These are phyloP conservation scores for Tylopilus felleus DNA, from an alignment of 768 basidiomycete genomes.

Conservation along the genomic window DNA sequence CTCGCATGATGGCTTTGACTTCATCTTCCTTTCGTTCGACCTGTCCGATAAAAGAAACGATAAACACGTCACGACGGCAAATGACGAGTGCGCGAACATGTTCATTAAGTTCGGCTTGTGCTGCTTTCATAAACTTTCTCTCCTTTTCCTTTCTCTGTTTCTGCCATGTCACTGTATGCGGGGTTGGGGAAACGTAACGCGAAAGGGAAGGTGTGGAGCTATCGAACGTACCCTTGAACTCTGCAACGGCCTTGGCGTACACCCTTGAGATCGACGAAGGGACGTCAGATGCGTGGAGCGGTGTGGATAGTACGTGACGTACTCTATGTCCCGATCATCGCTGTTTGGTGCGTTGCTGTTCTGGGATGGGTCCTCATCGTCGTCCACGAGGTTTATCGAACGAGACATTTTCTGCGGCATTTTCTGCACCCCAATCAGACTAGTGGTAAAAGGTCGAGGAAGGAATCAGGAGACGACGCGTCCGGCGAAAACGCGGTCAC, in stretches of 20 bases:
- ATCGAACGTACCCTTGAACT: conserved; percentile 28
- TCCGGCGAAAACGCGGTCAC: no score
- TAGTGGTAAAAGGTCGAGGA: not conserved
- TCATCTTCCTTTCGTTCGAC: conserved; percentile 20
- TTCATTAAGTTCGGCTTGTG: conserved; percentile 25
- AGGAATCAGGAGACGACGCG: no score
- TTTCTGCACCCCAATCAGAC: not conserved
- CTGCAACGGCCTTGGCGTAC: conserved; percentile 31
- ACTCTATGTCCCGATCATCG: conserved; percentile 30
- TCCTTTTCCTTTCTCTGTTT: conserved; percentile 29
- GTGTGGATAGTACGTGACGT: not conserved
- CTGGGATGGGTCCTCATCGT: conserved; percentile 16
- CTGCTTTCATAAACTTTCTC: conserved; percentile 18
- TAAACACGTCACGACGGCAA: not conserved
- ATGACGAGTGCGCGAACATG: conserved; percentile 11
- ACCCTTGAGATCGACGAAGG: conserved; percentile 4
- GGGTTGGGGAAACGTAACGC: not conserved
- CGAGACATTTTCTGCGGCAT: conserved; percentile 17
- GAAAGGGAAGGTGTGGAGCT: not conserved
- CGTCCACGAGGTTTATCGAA: conserved; percentile 6
- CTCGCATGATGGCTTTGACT: conserved; percentile 14
- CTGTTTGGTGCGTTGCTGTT: conserved; percentile 17
- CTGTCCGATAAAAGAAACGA: conserved; percentile 7
- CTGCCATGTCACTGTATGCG: conserved; percentile 30
- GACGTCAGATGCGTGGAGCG: not conserved